These are phyloP conservation scores for Candida stauntonica DNA, from an alignment of 805 yeast genomes.

Conservation along the genomic window DNA sequence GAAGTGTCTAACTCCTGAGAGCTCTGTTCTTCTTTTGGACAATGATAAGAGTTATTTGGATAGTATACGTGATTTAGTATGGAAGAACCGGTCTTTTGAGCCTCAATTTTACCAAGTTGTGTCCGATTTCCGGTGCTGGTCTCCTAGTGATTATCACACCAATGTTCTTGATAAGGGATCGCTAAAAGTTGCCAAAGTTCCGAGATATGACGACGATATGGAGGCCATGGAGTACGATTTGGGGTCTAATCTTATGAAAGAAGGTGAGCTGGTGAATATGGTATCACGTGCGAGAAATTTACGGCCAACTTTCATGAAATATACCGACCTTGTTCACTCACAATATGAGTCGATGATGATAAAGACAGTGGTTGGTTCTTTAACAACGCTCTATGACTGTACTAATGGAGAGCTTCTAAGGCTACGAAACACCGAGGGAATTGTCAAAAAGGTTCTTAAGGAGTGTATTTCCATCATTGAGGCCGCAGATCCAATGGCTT, in stretches of 20 bases:
- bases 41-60: constrained; percentile 64
- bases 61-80: constrained; percentile 39
- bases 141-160: constrained; percentile 32
- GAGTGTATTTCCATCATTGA: constrained; percentile 47
- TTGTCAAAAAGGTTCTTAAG: constrained; percentile 39
- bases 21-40: constrained; percentile 58
- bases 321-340: constrained; percentile 38
- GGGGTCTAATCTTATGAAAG: constrained; percentile 24
- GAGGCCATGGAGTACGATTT: constrained; percentile 23
- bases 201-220: constrained; percentile 26
- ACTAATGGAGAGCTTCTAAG: constrained; percentile 57
- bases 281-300: constrained; percentile 27
- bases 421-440: constrained; percentile 30
- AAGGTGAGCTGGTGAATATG: constrained; percentile 21
- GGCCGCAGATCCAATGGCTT: constrained; percentile 17
- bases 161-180: constrained; percentile 56
- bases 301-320: constrained; percentile 27
- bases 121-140: constrained; percentile 65
- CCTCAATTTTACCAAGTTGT: constrained; percentile 50
- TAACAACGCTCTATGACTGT: constrained; percentile 62
- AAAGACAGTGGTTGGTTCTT: constrained; percentile 66
- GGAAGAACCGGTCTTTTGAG: constrained; percentile 42
- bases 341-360: constrained; percentile 65
- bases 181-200: constrained; percentile 45
- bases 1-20: constrained; percentile 29